Evolutionary conservation across 2,329 filamentous ascomycete genomes (phyloP).

Genomic region (Rugonectria rugulosa): DNA sequence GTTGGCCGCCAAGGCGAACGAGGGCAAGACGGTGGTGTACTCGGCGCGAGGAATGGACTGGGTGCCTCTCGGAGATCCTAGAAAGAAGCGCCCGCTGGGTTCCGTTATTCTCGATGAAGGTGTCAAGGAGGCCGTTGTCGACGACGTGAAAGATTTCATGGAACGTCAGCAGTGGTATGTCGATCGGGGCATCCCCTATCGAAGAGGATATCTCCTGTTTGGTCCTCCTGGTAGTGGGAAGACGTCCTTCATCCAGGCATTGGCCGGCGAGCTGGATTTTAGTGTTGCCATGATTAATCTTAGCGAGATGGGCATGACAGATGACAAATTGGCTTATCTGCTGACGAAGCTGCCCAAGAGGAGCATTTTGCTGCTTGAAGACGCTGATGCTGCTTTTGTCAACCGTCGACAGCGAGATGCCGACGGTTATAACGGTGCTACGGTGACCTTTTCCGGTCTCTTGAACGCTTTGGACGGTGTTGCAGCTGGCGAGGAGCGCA

Average conservation of each 20-base stretch:
- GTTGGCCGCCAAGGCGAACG: conserved; percentile 78
- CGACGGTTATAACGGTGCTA: conserved; percentile 86
- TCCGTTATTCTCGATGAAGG: conserved; percentile 88
- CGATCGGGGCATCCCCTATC: conserved; percentile 92
- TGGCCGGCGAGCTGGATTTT: conserved; percentile 92
- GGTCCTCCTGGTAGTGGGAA: conserved; percentile 92
- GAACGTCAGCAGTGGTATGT: conserved; percentile 85
- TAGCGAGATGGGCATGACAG: conserved; percentile 87
- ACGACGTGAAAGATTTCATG: conserved; percentile 85
- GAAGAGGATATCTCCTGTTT: conserved; percentile 86
- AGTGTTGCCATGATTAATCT: conserved; percentile 93
- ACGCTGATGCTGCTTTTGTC: conserved; percentile 89
- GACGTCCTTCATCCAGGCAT: conserved; percentile 93
- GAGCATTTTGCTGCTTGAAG: conserved; percentile 84
- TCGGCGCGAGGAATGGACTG: conserved; percentile 85
- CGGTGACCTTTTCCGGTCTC: conserved; percentile 92
- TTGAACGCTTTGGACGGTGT: conserved; percentile 88
- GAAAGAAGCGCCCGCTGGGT: conserved; percentile 84
- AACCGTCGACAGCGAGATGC: conserved; percentile 79
- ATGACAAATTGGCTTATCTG: conserved; percentile 86
- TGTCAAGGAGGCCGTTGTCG: conserved; percentile 80
- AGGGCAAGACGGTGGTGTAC: conserved; percentile 94
- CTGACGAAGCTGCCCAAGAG: conserved; percentile 84
- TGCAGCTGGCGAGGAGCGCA: conserved; percentile 92
- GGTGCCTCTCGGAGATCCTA: conserved; percentile 82